Conservation (phyloP, 2,329 filamentous ascomycete species). For the Fusarium graminum region DNA sequence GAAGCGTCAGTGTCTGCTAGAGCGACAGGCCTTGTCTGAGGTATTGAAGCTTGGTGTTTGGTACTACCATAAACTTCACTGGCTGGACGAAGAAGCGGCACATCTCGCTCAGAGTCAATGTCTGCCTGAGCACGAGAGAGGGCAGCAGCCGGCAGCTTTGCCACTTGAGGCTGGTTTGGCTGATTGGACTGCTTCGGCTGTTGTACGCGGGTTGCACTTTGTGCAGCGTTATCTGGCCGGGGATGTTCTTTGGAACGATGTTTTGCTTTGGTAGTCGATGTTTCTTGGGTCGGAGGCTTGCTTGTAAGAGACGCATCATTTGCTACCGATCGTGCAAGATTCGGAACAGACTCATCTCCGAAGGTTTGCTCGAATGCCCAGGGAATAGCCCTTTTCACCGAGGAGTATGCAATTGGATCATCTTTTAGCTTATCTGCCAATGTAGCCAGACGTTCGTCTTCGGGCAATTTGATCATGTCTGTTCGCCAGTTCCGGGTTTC, state of each 20-base stretch:
- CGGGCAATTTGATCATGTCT: slow-evolving; percentile 62
- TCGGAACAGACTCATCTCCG: slow-evolving; percentile 11
- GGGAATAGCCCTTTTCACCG: slow-evolving; percentile 58
- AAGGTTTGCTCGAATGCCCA: slow-evolving; percentile 48
- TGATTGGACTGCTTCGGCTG: background rate
- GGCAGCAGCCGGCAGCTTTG: background rate
- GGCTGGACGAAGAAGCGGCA: slow-evolving; percentile 47
- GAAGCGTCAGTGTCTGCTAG: slow-evolving; percentile 3
- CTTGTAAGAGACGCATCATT: background rate
- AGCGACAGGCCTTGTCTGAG: slow-evolving; percentile 4
- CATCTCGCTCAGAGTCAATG: slow-evolving; percentile 14
- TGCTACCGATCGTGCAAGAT: background rate
- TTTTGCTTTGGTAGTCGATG: background rate
- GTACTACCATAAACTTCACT: slow-evolving; percentile 51
- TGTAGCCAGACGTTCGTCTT: slow-evolving; percentile 50
- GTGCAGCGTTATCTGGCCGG: background rate
- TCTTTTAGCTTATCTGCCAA: slow-evolving; percentile 49
- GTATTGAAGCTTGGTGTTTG: slow-evolving; percentile 1
- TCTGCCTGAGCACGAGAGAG: slow-evolving; percentile 1
- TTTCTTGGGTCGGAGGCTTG: background rate
- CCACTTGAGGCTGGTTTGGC: background rate
- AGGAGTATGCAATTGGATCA: slow-evolving; percentile 51
- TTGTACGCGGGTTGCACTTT: slow-evolving; percentile 3
- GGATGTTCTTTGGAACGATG: background rate
- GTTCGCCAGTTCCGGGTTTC: slow-evolving; percentile 58